Evolutionary conservation across 768 basidiomycete genomes (phyloP).

Genomic region (Podaxis pistillaris): DNA sequence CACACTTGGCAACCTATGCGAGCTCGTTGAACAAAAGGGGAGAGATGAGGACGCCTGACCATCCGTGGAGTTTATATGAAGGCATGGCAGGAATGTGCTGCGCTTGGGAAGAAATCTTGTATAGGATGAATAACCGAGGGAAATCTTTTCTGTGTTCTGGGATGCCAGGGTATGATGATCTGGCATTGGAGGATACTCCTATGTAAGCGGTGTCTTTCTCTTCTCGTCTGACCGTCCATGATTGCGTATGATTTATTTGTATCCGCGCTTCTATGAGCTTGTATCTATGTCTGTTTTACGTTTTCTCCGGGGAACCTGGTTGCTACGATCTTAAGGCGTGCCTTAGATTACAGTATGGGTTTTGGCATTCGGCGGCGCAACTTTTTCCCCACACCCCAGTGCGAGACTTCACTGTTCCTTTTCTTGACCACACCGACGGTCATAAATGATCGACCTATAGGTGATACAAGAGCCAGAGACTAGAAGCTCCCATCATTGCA

Average conservation of each 20-base stretch:
- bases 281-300: background rate
- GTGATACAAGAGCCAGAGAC: too few relatives aligned
- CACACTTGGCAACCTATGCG: constrained; percentile 39
- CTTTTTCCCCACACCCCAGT: too few relatives aligned
- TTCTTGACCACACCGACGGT: too few relatives aligned
- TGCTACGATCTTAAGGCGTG: background rate
- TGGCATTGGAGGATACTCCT: constrained; percentile 8
- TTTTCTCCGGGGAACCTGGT: background rate
- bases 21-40: constrained; percentile 31
- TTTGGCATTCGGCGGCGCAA: too few relatives aligned
- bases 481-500: too few relatives aligned
- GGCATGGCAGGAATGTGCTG: constrained; percentile 59
- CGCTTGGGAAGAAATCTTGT: constrained; percentile 49
- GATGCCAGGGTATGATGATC: constrained; percentile 43
- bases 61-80: constrained; percentile 56
- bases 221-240: background rate
- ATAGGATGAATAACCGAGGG: constrained; percentile 23
- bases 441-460: too few relatives aligned
- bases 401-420: too few relatives aligned
- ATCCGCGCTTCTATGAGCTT: background rate
- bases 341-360: background rate
- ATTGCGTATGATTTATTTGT: too few relatives aligned
- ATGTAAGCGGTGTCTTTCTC: background rate
- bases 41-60: constrained; percentile 47
- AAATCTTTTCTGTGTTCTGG: constrained; percentile 24